These are phyloP conservation scores for Penicillium alfredii DNA, from an alignment of 495 filamentous ascomycete species.

Conservation along the genomic window DNA sequence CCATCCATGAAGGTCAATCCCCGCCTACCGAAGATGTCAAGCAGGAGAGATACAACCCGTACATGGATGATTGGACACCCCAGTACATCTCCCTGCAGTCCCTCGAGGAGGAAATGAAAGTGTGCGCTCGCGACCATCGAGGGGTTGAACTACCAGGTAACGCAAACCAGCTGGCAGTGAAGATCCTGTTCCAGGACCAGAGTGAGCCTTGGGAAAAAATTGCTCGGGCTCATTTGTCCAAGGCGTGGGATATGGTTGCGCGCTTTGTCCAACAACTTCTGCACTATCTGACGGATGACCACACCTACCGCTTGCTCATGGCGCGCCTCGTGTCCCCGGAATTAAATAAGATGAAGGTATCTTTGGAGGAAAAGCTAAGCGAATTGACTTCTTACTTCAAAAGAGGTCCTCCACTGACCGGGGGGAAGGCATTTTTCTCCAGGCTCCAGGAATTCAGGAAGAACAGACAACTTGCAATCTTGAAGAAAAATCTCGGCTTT, in stretches of 20 bases:
- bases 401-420: slow-evolving; percentile 39
- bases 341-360: slow-evolving; percentile 25
- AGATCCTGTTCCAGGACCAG: slow-evolving; percentile 40
- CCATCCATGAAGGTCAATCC: slow-evolving; percentile 3
- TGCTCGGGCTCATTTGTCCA: slow-evolving; percentile 19
- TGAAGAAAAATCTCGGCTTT: slow-evolving; percentile 5
- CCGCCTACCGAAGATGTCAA: slow-evolving; percentile 4
- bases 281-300: slow-evolving; percentile 20
- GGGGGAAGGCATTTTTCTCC: slow-evolving; percentile 32
- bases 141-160: slow-evolving; percentile 43
- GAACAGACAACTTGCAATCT: slow-evolving; percentile 12
- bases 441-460: slow-evolving; percentile 22
- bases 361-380: slow-evolving; percentile 33
- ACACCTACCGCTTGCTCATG: slow-evolving; percentile 25
- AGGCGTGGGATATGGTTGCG: slow-evolving; percentile 15
- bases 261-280: slow-evolving; percentile 27
- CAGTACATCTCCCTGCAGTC: slow-evolving; percentile 1
- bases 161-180: slow-evolving; percentile 39
- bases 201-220: slow-evolving; percentile 32
- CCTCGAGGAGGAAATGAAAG: slow-evolving; percentile 15
- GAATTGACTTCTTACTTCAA: slow-evolving; percentile 39
- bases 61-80: slow-evolving; percentile 12
- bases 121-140: slow-evolving; percentile 17
- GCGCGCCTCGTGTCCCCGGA: slow-evolving; percentile 16
- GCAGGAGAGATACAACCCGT: no score